Base-by-base conservation (phyloP, 495 filamentous ascomycete species). In the Annulohypoxylon stygium region DNA sequence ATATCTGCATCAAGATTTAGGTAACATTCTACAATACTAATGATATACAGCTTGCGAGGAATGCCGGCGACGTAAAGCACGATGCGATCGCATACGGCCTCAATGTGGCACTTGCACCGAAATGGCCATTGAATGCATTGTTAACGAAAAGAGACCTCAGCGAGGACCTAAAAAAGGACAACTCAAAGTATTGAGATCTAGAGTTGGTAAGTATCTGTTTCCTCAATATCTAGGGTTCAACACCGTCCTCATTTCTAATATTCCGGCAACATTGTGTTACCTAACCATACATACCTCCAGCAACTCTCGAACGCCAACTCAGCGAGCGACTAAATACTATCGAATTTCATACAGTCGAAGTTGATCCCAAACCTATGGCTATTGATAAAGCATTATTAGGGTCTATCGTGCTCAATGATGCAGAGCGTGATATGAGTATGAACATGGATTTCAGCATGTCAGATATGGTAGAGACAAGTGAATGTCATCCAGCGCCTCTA, bases 111-210 rank as follows among this genome's bases (percentile, higher is more conserved):
- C 20, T 4, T 61, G 58, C 9, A 23, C 14, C 33, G 39, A 47
- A 12, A 47, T 20, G 5, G 58, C 39, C 12, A 47, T 30, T 7
- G 10, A 23, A 33, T 61, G 58, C 26, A 11, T 61, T 8, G 12
- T 61, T 11, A 26, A n/a, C 39, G 58, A 61, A 12, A 43, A 47
- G 14, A 12, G 58, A 7, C 20, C 39, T 14, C 58, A 33, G 10
- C 23, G 58, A 12, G 58, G 58, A 3, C 58, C 58, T 0, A 61
- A 61, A 12, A 61, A 61, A 23, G 58, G 58, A 43, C 39, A 61
- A n/a, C 1, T 61, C 4, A 61, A 45, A 12, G 20, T 39, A 4
- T 26, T 60, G 23, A 18, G 57, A 26, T 41, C 20, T 23, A 61
- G 58, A 8, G 58, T 61, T 30, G 39, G 58, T 61, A 33, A 33